These are phyloP conservation scores for Brassica hybrid DNA, from an alignment of 441 rosid genomes.

Conservation along the genomic window DNA sequence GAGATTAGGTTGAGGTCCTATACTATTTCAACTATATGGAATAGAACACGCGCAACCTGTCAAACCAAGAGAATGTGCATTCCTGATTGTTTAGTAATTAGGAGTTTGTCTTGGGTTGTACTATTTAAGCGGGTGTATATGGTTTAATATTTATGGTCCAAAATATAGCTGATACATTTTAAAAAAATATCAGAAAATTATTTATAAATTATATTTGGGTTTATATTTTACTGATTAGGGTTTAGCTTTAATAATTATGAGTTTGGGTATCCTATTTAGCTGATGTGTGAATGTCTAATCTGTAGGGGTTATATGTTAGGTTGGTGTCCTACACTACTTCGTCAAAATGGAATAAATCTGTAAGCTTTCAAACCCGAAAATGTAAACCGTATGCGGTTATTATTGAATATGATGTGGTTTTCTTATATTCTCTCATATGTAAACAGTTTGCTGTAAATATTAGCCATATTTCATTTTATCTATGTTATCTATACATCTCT, in stretches of 20 bases:
- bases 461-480: not conserved
- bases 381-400: not conserved
- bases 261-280: too few species aligned
- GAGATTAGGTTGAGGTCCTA: not conserved
- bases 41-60: not conserved
- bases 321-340: not conserved
- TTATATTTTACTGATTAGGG: too few species aligned
- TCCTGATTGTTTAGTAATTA: not conserved
- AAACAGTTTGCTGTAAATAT: too few species aligned
- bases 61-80: not conserved
- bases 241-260: too few species aligned
- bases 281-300: too few species aligned
- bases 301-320: not conserved
- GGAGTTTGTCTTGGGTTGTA: not conserved
- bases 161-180: too few species aligned
- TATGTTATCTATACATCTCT: too few species aligned
- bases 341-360: not conserved
- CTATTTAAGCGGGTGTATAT: not conserved
- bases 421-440: not conserved
- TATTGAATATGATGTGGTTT: not conserved
- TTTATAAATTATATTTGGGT: too few species aligned
- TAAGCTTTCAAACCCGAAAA: too few species aligned
- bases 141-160: not conserved
- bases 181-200: too few species aligned
- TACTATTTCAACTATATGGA: not conserved